A percentile compares a stretch with the other conserved stretches of the same genome.
Evolutionary conservation across 768 basidiomycete species (phyloP).

Genomic region (Termitomyces sp.): DNA sequence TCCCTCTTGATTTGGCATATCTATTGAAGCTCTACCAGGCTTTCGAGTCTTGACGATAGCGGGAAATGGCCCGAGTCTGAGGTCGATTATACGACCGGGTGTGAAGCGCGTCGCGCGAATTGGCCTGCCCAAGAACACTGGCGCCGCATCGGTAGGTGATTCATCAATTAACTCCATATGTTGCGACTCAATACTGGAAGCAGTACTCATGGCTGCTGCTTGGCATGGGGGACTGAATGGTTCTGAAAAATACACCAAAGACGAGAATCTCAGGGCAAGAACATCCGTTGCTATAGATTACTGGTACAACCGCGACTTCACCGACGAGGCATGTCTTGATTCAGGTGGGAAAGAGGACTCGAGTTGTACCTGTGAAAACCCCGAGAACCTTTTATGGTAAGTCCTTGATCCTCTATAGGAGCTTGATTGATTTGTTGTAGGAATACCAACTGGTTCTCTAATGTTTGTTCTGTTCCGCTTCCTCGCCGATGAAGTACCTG

Average conservation of each 20-base stretch:
- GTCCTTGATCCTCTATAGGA: slow-evolving; percentile 6
- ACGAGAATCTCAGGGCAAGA: slow-evolving; percentile 24
- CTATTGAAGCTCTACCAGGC: slow-evolving; percentile 7
- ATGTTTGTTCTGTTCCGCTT: slow-evolving; percentile 21
- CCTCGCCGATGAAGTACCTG: neutral
- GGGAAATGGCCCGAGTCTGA: slow-evolving; percentile 38
- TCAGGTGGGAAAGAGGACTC: slow-evolving; percentile 30
- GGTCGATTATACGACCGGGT: slow-evolving; percentile 49
- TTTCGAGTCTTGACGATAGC: slow-evolving; percentile 15
- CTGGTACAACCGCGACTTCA: slow-evolving; percentile 51
- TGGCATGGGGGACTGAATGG: slow-evolving; percentile 43
- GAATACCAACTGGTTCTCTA: slow-evolving; percentile 54
- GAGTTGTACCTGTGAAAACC: slow-evolving; percentile 44
- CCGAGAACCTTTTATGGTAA: slow-evolving; percentile 25
- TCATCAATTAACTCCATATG: neutral
- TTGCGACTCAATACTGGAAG: neutral
- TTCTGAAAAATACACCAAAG: slow-evolving; percentile 29
- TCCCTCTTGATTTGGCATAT: neutral
- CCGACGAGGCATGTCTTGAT: slow-evolving; percentile 37
- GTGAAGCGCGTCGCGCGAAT: slow-evolving; percentile 43
- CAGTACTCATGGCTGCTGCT: slow-evolving; percentile 44
- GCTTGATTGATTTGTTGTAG: slow-evolving; percentile 11
- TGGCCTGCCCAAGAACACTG: slow-evolving; percentile 56
- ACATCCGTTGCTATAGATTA: slow-evolving; percentile 38
- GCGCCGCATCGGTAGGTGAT: slow-evolving; percentile 33